These are phyloP conservation scores for Daldinia eschscholtzii DNA, from an alignment of 2,329 filamentous ascomycete species.

Conservation along the genomic window DNA sequence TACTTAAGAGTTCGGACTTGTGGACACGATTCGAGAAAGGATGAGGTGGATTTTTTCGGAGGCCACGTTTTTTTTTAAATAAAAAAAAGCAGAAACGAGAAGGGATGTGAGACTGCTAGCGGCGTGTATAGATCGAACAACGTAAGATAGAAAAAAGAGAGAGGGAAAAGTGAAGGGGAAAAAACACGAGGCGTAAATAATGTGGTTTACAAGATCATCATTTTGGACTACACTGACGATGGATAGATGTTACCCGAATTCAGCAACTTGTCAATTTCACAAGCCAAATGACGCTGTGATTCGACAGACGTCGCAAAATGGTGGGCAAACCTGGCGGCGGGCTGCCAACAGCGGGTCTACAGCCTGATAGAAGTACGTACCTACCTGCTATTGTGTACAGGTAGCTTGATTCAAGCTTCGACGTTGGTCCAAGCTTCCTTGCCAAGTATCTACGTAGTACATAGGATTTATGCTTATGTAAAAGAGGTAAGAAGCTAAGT, in stretches of 20 bases:
- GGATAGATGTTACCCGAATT: constrained; percentile 34
- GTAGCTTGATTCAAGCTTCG: background rate
- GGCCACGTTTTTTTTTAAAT: constrained; percentile 42
- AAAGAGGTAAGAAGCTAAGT: background rate
- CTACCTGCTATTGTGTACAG: background rate
- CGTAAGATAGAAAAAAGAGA: constrained; percentile 12
- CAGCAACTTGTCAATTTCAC: constrained; percentile 45
- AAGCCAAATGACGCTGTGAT: constrained; percentile 44
- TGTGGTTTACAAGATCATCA: constrained; percentile 32
- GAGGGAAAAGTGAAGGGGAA: constrained; percentile 7
- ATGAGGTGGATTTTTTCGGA: constrained; percentile 24
- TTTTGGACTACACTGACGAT: constrained; percentile 13
- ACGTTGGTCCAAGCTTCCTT: constrained; percentile 35
- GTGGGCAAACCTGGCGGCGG: constrained; percentile 29
- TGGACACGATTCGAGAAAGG: constrained; percentile 40
- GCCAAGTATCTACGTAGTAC: background rate
- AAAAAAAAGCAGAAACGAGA: constrained; percentile 27
- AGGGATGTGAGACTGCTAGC: constrained; percentile 10
- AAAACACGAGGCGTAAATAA: constrained; percentile 15
- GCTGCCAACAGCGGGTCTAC: constrained; percentile 8
- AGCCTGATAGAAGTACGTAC: background rate
- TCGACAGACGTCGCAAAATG: constrained; percentile 35
- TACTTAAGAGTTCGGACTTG: constrained; percentile 18
- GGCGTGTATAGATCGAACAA: constrained; percentile 10
- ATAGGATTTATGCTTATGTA: constrained; percentile 9